phyloP scores from a whole-genome alignment of 2,329 filamentous ascomycete genomes.

The Xylariales sp. region DNA sequence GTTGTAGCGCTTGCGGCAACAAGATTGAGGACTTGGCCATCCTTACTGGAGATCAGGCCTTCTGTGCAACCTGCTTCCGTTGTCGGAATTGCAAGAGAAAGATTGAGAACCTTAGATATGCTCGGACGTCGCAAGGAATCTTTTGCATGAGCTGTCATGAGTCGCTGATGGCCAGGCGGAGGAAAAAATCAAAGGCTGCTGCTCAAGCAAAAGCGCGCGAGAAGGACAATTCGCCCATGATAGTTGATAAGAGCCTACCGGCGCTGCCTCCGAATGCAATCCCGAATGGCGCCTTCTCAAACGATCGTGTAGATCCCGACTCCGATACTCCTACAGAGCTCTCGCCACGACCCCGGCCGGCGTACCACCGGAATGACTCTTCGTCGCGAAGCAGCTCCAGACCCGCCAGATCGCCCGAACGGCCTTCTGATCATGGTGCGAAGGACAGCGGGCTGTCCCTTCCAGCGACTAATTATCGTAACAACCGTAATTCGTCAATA shows the following conservation, averaged over 20 bases:
- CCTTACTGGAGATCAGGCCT: slow-evolving; percentile 94
- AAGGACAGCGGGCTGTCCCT: slow-evolving; percentile 61
- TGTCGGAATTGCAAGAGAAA: slow-evolving; percentile 98
- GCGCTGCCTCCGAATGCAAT: slow-evolving; percentile 77
- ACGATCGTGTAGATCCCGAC: slow-evolving; percentile 54
- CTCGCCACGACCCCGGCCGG: slow-evolving; percentile 55
- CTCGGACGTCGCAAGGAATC: slow-evolving; percentile 94
- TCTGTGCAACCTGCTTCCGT: slow-evolving; percentile 94
- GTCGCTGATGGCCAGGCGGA: slow-evolving; percentile 84
- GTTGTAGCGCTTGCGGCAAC: slow-evolving; percentile 91
- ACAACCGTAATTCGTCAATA: slow-evolving; percentile 68
- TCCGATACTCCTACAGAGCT: slow-evolving; percentile 66
- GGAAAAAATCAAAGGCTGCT: slow-evolving; percentile 76
- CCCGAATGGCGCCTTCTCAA: slow-evolving; percentile 57
- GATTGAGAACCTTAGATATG: slow-evolving; percentile 97
- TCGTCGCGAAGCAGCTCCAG: slow-evolving; percentile 51
- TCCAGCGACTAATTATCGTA: slow-evolving; percentile 72
- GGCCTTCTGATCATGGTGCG: slow-evolving; percentile 33
- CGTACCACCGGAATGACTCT: slow-evolving; percentile 47
- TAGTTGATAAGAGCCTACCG: slow-evolving; percentile 87
- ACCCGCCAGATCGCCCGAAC: slow-evolving; percentile 51
- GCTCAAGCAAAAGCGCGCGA: slow-evolving; percentile 57
- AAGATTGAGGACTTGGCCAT: slow-evolving; percentile 99
- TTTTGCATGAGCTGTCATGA: slow-evolving; percentile 99
- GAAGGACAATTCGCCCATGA: slow-evolving; percentile 60